phyloP scores from a whole-genome alignment of 2,329 filamentous ascomycete genomes.

The Aspergillus piperis region DNA sequence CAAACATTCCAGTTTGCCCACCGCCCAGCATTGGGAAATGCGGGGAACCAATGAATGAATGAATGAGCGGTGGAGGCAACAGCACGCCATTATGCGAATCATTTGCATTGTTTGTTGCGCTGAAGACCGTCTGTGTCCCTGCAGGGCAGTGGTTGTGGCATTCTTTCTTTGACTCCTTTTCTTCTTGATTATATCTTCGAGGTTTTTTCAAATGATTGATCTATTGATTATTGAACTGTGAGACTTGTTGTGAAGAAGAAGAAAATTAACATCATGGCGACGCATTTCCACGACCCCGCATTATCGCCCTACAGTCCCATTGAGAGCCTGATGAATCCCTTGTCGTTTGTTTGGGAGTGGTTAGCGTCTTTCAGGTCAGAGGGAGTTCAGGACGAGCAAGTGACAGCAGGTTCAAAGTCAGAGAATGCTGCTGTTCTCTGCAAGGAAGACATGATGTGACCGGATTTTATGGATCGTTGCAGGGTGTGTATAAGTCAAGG shows the following conservation, averaged over 20 bases:
- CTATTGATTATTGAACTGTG: too few relatives aligned
- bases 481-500: too few relatives aligned
- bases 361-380: background rate
- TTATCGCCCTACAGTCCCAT: background rate
- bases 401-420: accelerated
- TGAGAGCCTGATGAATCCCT: background rate
- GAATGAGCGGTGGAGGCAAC: too few relatives aligned
- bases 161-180: background rate
- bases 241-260: too few relatives aligned
- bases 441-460: too few relatives aligned
- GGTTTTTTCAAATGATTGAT: background rate
- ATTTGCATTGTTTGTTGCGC: slow-evolving; percentile 9
- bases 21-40: too few relatives aligned
- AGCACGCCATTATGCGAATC: background rate
- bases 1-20: too few relatives aligned
- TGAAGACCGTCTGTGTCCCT: too few relatives aligned
- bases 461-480: too few relatives aligned
- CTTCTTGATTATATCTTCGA: background rate
- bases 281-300: background rate
- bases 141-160: background rate
- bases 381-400: too few relatives aligned
- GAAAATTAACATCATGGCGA: background rate
- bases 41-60: too few relatives aligned
- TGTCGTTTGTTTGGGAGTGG: background rate
- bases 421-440: too few relatives aligned